These are phyloP conservation scores for Apiospora kogelbergensis DNA, from an alignment of 2,329 filamentous ascomycete species.

Conservation along the genomic window DNA sequence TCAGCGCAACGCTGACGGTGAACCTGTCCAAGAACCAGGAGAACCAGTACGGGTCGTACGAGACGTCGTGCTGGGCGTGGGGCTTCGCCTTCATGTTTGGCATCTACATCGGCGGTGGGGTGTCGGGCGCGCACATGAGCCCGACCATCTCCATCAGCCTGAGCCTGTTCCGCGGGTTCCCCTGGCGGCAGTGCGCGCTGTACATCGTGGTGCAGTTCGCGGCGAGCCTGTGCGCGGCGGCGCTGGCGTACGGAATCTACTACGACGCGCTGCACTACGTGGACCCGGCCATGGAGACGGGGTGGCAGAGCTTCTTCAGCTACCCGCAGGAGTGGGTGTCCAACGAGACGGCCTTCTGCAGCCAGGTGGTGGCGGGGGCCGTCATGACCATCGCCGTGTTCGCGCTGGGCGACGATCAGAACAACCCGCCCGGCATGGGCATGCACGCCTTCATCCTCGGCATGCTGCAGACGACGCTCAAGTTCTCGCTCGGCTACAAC, in stretches of 20 bases:
- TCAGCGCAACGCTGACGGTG: constrained; percentile 27
- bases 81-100: constrained; percentile 32
- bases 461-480: constrained; percentile 34
- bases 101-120: constrained; percentile 30
- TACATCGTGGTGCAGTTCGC: constrained; percentile 33
- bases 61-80: constrained; percentile 30
- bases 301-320: constrained; percentile 35
- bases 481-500: constrained; percentile 37
- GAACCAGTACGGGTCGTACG: constrained; percentile 25
- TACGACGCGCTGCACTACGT: constrained; percentile 30
- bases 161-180: constrained; percentile 36
- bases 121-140: constrained; percentile 35
- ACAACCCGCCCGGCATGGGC: constrained; percentile 36
- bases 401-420: constrained; percentile 33
- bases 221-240: constrained; percentile 29
- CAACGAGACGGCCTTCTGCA: constrained; percentile 31
- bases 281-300: constrained; percentile 29
- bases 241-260: constrained; percentile 32
- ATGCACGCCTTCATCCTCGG: constrained; percentile 38
- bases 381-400: constrained; percentile 37
- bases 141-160: constrained; percentile 37
- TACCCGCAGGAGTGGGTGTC: constrained; percentile 30
- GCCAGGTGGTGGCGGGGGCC: constrained; percentile 35
- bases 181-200: constrained; percentile 31
- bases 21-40: constrained; percentile 25